Evolutionary conservation across 108 stramenopile species (phyloP).

Genomic region (Aureococcus anophagefferens): DNA sequence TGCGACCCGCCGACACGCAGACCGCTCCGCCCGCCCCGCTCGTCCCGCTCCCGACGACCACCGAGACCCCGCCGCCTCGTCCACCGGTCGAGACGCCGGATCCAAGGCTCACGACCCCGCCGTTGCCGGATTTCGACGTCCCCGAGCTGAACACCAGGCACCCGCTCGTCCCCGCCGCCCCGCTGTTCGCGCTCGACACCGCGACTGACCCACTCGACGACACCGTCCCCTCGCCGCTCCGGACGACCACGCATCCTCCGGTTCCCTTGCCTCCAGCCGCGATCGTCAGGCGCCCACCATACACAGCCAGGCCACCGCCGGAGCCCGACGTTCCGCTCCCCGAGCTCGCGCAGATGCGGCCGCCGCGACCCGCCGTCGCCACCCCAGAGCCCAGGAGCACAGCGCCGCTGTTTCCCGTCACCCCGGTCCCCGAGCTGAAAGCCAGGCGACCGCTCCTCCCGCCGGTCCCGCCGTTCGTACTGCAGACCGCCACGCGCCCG

Average conservation of each 20-base stretch:
- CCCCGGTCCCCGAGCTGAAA: too few relatives aligned
- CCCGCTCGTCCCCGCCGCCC: neutral
- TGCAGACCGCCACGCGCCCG: too few relatives aligned
- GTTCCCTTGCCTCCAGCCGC: too few relatives aligned
- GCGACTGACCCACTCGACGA: neutral
- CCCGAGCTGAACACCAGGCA: neutral
- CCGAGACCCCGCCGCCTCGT: neutral
- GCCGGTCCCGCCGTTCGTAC: too few relatives aligned
- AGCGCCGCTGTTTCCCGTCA: neutral
- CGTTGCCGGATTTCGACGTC: neutral
- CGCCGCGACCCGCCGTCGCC: too few relatives aligned
- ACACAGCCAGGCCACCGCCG: too few relatives aligned
- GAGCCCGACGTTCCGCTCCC: too few relatives aligned
- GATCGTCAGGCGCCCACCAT: too few relatives aligned
- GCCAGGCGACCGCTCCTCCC: too few relatives aligned
- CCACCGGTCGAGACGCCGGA: constrained; percentile 1
- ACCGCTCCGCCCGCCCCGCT: neutral
- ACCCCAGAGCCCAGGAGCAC: neutral
- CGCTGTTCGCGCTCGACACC: neutral
- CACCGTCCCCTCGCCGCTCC: neutral
- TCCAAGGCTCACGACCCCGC: neutral
- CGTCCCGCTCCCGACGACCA: neutral
- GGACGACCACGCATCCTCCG: too few relatives aligned
- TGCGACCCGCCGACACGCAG: neutral
- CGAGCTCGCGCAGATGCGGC: too few relatives aligned